These are phyloP conservation scores for Penicillium frequentans DNA, from an alignment of 2,329 filamentous ascomycete genomes.

Conservation along the genomic window DNA sequence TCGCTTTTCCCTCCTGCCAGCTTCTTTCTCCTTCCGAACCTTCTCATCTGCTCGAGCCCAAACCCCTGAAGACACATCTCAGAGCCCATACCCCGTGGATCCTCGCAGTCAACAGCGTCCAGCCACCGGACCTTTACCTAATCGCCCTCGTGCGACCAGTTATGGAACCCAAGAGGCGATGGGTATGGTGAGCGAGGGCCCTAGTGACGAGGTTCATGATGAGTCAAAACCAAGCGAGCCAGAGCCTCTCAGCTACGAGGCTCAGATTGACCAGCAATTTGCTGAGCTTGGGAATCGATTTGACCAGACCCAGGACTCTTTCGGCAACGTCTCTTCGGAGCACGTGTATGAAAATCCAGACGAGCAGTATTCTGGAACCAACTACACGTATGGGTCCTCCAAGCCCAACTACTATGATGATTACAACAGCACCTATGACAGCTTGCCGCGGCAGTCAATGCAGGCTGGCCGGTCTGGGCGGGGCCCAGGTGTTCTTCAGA, in stretches of 20 bases:
- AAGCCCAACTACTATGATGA: slow-evolving; percentile 49
- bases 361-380: slow-evolving; percentile 31
- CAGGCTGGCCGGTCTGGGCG: slow-evolving; percentile 39
- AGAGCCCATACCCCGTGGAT: slow-evolving; percentile 38
- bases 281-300: slow-evolving; percentile 40
- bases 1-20: slow-evolving; percentile 70
- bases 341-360: slow-evolving; percentile 33
- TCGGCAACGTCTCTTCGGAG: slow-evolving; percentile 30
- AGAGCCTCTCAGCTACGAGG: slow-evolving; percentile 36
- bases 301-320: slow-evolving; percentile 28
- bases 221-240: slow-evolving; percentile 19
- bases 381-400: slow-evolving; percentile 35
- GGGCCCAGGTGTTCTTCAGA: slow-evolving; percentile 67
- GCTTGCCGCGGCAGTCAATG: slow-evolving; percentile 43
- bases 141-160: slow-evolving; percentile 31
- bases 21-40: slow-evolving; percentile 63
- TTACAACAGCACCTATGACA: slow-evolving; percentile 45
- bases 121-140: slow-evolving; percentile 34
- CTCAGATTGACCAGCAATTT: slow-evolving; percentile 45
- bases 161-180: slow-evolving; percentile 35
- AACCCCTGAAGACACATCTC: slow-evolving; percentile 45
- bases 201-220: slow-evolving; percentile 27
- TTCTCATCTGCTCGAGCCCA: slow-evolving; percentile 58
- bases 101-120: slow-evolving; percentile 31
- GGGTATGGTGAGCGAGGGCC: slow-evolving; percentile 28